Base-by-base conservation (phyloP, 768 basidiomycete species). In the Mycena indigotica region DNA sequence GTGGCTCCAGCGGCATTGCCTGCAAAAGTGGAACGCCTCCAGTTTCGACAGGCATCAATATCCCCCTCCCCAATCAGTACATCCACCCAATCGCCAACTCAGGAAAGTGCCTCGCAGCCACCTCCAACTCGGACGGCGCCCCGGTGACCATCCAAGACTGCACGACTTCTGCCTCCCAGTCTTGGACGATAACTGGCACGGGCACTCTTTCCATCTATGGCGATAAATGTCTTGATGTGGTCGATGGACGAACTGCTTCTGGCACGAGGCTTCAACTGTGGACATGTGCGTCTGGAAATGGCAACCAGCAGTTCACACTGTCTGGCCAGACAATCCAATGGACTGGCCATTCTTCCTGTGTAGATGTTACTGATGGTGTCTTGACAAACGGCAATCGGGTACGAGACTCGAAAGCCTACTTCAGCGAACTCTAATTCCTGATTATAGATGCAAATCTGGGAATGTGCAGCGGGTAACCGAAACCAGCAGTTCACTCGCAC, bases 111-210 rank as follows among this genome's bases (percentile, higher is more conserved):
- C 52, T 52, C 38, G 26, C 32, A 16, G 52, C 52, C 4, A 30
- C 32, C n/a, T 39, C 52, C 38, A 59, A 64, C 53, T 53, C 64
- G 3, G 56, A 68, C 49, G 67, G 67, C 30, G 66, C 64, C 12
- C 32, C 61, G 21, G 57, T 68, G 24, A 57, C 50, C 28, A 45
- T 68, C 35, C 50, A 53, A 35, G 53, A 61, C 17, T 68, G 67
- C 61, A 62, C 58, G 28, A 58, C 61, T 28, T 58, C 64, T 23
- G 55, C 53, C n/a, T 49, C 50, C 28, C 67, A 68, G 52, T 46
- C 56, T 30, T 68, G 64, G 61, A 66, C 66, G 16, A n/a, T n/a
- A n/a, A 59, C 57, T 35, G 44, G 23, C 38, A 52, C 56, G 23
- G 53, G 54, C 40, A 28, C 45, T n/a, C 45, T 67, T 28, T 48